phyloP scores from a whole-genome alignment of 2,329 filamentous ascomycete genomes.

The Fusarium bactridioides region DNA sequence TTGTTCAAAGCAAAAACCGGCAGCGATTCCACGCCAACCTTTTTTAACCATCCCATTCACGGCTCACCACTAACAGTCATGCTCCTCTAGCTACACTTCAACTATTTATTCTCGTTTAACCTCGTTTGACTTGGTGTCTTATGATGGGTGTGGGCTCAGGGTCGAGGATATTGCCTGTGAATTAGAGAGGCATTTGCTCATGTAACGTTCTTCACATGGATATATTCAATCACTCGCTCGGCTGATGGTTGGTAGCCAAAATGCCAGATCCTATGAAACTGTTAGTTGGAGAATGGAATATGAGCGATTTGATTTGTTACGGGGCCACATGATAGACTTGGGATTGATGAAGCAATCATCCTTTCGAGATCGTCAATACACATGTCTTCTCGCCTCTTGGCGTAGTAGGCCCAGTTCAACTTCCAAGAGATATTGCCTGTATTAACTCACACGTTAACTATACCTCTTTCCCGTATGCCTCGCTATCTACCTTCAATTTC shows the following conservation, averaged over 20 bases:
- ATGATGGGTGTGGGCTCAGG: neutral
- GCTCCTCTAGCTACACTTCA: too few relatives aligned
- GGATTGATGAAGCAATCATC: neutral
- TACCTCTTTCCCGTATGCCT: rapidly evolving
- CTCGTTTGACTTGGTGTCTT: neutral
- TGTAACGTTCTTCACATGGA: too few relatives aligned
- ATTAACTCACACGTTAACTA: neutral
- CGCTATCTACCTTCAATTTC: neutral
- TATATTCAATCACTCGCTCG: neutral
- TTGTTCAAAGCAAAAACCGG: neutral
- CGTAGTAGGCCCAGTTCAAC: neutral
- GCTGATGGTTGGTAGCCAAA: neutral
- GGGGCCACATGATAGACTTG: rapidly evolving
- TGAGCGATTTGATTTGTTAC: neutral
- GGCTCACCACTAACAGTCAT: neutral
- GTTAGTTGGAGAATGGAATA: neutral
- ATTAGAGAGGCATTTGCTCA: too few relatives aligned
- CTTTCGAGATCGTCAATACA: rapidly evolving
- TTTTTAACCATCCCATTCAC: neutral
- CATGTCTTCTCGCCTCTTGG: rapidly evolving
- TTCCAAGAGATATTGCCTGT: rapidly evolving
- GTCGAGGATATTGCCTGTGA: neutral
- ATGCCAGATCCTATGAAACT: rapidly evolving
- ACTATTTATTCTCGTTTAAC: too few relatives aligned
- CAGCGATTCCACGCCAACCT: neutral